Evolutionary conservation across 2,329 filamentous ascomycete species (phyloP).

Genomic region (Paecilomyces formosus): DNA sequence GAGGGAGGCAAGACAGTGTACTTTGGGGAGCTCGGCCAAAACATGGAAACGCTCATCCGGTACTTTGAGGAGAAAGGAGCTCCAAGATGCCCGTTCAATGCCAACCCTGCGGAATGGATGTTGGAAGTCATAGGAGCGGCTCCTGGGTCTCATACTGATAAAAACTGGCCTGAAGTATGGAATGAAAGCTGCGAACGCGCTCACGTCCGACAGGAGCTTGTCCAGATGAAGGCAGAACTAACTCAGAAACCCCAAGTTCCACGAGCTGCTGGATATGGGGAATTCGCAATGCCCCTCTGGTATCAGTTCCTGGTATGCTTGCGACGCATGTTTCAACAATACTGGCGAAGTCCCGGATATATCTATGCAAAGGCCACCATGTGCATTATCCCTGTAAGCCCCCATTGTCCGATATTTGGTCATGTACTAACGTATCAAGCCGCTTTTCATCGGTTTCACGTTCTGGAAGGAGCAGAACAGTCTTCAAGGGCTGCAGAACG

Average conservation of each 20-base stretch:
- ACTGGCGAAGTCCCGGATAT: slow-evolving; percentile 84
- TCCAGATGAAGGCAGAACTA: slow-evolving; percentile 37
- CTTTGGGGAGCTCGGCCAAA: slow-evolving; percentile 58
- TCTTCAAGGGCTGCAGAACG: slow-evolving; percentile 76
- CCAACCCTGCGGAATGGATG: slow-evolving; percentile 74
- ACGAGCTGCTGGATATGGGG: slow-evolving; percentile 53
- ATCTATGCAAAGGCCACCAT: slow-evolving; percentile 76
- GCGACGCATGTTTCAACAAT: slow-evolving; percentile 76
- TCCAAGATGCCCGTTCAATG: slow-evolving; percentile 49
- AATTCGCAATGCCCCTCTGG: slow-evolving; percentile 72
- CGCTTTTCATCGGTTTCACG: slow-evolving; percentile 76
- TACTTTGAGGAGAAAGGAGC: slow-evolving; percentile 63
- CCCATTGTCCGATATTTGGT: neutral
- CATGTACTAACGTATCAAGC: slow-evolving; percentile 32
- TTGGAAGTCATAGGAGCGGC: slow-evolving; percentile 54
- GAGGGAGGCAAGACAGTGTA: slow-evolving; percentile 61
- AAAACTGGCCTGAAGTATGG: slow-evolving; percentile 61
- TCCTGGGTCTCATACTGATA: slow-evolving; percentile 55
- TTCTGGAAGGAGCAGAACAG: slow-evolving; percentile 70
- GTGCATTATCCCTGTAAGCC: slow-evolving; percentile 37
- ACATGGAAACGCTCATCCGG: slow-evolving; percentile 49
- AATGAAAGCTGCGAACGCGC: slow-evolving; percentile 54
- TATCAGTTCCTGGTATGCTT: slow-evolving; percentile 62
- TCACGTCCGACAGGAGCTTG: slow-evolving; percentile 46
- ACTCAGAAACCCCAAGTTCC: slow-evolving; percentile 27